phyloP scores from a whole-genome alignment of 1,284 basidiomycete species.

The Microbotryomycetes sp. region DNA sequence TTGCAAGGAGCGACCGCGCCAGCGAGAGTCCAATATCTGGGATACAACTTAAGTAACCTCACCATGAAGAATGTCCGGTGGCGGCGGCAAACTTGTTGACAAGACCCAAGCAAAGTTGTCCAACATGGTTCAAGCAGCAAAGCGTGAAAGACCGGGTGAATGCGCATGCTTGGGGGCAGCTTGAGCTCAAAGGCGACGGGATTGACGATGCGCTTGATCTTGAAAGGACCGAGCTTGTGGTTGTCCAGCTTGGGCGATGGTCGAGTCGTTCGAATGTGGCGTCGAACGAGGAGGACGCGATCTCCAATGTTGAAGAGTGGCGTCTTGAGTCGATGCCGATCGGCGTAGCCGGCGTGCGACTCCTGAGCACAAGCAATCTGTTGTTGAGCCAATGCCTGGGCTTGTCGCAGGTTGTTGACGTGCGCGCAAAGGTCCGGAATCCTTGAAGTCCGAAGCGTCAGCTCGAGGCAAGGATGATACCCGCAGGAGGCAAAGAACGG shows the following conservation, averaged over 20 bases:
- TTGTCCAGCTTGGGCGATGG: neutral
- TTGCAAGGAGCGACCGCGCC: too few relatives aligned
- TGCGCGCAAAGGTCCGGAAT: neutral
- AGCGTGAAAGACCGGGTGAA: neutral
- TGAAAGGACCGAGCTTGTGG: neutral
- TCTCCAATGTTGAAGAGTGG: neutral
- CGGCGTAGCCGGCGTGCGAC: neutral
- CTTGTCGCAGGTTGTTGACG: neutral
- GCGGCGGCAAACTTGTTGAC: too few relatives aligned
- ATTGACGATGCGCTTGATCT: neutral
- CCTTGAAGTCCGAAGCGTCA: too few relatives aligned
- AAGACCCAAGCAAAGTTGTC: too few relatives aligned
- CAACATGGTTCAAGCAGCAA: too few relatives aligned
- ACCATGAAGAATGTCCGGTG: too few relatives aligned
- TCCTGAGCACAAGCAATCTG: neutral
- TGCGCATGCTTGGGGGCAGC: neutral
- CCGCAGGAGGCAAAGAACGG: conserved; percentile 19
- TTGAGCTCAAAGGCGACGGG: neutral
- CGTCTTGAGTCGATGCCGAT: neutral
- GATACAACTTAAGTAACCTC: too few relatives aligned
- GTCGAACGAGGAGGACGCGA: neutral
- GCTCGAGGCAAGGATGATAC: too few relatives aligned
- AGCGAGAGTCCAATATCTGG: too few relatives aligned
- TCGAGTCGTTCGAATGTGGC: neutral
- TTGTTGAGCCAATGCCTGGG: neutral